Conservation (phyloP, 495 filamentous ascomycete genomes). For the Tuber magnatum region DNA sequence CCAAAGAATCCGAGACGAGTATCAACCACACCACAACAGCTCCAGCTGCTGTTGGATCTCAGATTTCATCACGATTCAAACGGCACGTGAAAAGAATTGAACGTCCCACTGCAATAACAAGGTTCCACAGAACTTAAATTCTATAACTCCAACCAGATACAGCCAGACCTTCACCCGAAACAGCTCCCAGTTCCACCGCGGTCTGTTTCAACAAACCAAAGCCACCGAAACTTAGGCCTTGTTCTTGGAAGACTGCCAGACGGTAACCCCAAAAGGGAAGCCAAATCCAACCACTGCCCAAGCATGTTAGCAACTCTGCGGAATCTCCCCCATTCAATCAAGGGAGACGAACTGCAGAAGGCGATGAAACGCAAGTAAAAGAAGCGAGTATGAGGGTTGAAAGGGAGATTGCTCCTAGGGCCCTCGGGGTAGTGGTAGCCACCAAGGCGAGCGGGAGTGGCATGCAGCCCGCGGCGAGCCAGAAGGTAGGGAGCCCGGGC, state of each 20-base stretch:
- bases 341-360: constrained; percentile 57
- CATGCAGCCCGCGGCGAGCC: constrained; percentile 88
- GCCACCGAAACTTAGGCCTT: neutral
- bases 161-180: neutral
- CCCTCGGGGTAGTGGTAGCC: constrained; percentile 99
- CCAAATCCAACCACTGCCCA: constrained; percentile 63
- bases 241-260: constrained; percentile 43
- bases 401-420: constrained; percentile 86
- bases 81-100: neutral
- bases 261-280: constrained; percentile 70
- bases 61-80: neutral
- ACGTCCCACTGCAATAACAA: neutral
- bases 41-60: neutral
- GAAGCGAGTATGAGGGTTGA: constrained; percentile 82
- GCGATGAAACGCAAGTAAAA: constrained; percentile 77
- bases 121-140: neutral
- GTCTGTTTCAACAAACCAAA: neutral
- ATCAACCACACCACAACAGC: neutral
- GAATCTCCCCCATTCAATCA: constrained; percentile 22
- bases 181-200: neutral
- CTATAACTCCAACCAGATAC: neutral
- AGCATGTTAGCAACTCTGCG: constrained; percentile 40
- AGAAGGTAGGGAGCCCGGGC: constrained; percentile 56
- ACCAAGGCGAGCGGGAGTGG: constrained; percentile 73
- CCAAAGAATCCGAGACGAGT: neutral